Conservation (phyloP, 495 filamentous ascomycete species). For the Mytilinidion resinicola region DNA sequence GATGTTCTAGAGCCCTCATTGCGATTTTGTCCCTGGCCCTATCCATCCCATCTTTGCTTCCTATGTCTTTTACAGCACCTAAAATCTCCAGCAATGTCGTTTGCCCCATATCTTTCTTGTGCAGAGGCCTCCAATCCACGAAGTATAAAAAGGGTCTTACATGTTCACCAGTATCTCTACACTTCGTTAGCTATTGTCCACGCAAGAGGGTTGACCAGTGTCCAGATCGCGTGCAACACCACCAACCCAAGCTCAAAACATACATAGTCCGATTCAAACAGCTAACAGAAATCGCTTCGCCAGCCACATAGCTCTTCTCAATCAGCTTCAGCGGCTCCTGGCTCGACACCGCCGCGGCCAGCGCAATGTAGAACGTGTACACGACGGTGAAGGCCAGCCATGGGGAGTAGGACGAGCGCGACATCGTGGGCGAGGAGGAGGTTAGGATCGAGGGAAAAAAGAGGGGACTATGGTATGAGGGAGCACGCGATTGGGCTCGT, state of each 20-base stretch:
- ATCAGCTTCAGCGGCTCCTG: slow-evolving; percentile 28
- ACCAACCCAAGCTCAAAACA: background rate
- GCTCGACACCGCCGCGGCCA: slow-evolving; percentile 22
- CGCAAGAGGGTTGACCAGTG: background rate
- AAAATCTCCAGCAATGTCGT: too few relatives aligned
- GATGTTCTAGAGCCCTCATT: too few relatives aligned
- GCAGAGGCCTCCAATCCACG: too few relatives aligned
- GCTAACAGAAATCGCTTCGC: slow-evolving; percentile 51
- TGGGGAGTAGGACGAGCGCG: background rate
- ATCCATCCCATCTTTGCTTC: background rate
- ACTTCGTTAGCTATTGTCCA: slow-evolving; percentile 2
- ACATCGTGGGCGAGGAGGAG: background rate
- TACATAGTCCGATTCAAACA: slow-evolving; percentile 64
- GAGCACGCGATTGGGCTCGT: background rate
- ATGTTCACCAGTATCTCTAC: slow-evolving; percentile 57
- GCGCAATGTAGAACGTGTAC: slow-evolving; percentile 25
- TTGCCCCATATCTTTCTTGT: too few relatives aligned
- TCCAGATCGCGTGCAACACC: too few relatives aligned
- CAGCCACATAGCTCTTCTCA: slow-evolving; percentile 35
- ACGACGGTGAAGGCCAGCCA: slow-evolving; percentile 14
- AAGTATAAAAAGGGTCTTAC: slow-evolving; percentile 36
- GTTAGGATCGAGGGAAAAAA: background rate
- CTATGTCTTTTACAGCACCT: background rate
- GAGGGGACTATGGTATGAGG: background rate
- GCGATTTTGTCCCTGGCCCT: background rate